Evolutionary conservation across 345 rosid species (phyloP).

Genomic region (Lumnitzera racemosa): DNA sequence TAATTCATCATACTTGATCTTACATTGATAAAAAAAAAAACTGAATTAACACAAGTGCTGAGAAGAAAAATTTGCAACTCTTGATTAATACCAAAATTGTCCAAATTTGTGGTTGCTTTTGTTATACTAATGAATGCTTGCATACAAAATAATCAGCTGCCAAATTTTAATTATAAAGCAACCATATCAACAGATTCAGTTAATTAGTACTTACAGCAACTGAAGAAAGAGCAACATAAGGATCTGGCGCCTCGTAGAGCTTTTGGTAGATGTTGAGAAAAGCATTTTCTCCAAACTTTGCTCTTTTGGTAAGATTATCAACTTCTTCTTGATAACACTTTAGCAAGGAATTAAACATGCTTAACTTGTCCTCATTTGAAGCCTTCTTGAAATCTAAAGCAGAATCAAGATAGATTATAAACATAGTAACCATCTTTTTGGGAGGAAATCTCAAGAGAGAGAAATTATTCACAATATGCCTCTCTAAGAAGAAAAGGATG

Average conservation of each 20-base stretch:
- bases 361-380: slow-evolving; percentile 72
- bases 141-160: background rate
- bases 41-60: no score
- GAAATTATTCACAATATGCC: background rate
- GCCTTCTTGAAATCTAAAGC: slow-evolving; percentile 93
- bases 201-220: slow-evolving; percentile 58
- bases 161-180: background rate
- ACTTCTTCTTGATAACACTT: slow-evolving; percentile 99
- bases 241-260: slow-evolving; percentile 99
- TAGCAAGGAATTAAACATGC: slow-evolving; percentile 81
- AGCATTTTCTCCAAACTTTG: slow-evolving; percentile 95
- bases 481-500: no score
- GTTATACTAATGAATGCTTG: no score
- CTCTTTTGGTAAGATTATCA: slow-evolving; percentile 97
- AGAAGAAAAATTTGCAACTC: no score
- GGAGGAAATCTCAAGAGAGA: background rate
- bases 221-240: slow-evolving; percentile 89
- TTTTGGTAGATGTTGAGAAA: slow-evolving; percentile 96
- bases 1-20: no score
- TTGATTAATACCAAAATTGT: no score
- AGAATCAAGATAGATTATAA: background rate
- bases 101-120: no score
- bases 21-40: no score
- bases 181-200: background rate
- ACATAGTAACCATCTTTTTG: background rate